phyloP scores from a whole-genome alignment of 805 yeast species.

The Saccharomycopsis olivae region DNA sequence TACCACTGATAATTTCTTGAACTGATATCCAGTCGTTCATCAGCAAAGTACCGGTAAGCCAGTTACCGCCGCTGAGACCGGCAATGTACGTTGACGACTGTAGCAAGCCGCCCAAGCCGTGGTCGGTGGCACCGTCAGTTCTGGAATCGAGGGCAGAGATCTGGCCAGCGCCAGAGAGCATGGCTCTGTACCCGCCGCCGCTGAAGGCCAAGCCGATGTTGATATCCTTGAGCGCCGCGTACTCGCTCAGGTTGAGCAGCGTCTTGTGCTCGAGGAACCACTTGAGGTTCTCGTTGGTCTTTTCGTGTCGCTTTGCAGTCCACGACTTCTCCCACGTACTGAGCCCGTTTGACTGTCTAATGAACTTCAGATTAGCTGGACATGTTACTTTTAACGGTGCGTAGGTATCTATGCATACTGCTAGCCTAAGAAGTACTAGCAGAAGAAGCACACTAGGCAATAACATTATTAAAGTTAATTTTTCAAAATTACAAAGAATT shows the following conservation, averaged over 20 bases:
- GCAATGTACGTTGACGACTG: constrained; percentile 43
- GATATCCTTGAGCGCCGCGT: constrained; percentile 28
- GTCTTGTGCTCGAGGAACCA: not conserved
- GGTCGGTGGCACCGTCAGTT: constrained; percentile 25
- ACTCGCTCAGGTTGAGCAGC: not conserved
- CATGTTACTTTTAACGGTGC: not conserved
- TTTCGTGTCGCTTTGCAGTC: not conserved
- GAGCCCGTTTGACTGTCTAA: constrained; percentile 38
- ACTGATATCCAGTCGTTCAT: constrained; percentile 27
- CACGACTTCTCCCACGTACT: constrained; percentile 23
- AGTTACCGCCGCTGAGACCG: constrained; percentile 56
- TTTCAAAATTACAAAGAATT: too few relatives aligned
- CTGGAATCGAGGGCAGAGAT: constrained; percentile 40
- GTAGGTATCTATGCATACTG: too few relatives aligned
- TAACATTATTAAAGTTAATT: too few relatives aligned
- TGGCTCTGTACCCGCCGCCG: constrained; percentile 53
- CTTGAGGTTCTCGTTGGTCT: not conserved
- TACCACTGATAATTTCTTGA: constrained; percentile 25
- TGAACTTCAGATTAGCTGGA: constrained; percentile 17
- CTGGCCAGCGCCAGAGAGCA: constrained; percentile 51
- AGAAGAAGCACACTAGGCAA: too few relatives aligned
- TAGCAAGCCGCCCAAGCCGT: constrained; percentile 38
- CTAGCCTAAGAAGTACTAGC: too few relatives aligned
- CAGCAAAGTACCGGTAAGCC: constrained; percentile 43
- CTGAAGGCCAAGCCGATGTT: constrained; percentile 43